These are phyloP conservation scores for Podila clonocystis DNA, from an alignment of 192 early-diverging fungal species.

Conservation along the genomic window DNA sequence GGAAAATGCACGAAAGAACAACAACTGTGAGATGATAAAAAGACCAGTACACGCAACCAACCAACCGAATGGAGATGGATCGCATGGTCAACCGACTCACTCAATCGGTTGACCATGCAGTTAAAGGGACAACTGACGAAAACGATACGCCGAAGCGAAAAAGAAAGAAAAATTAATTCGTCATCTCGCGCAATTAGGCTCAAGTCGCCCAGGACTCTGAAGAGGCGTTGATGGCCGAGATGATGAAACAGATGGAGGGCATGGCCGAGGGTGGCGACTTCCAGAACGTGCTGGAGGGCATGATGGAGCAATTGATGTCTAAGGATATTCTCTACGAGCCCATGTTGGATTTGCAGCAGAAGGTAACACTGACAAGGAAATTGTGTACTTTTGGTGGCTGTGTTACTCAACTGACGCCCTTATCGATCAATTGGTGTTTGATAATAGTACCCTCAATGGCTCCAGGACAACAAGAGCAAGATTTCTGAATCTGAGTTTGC, in stretches of 20 bases:
- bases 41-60: too few relatives aligned
- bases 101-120: too few relatives aligned
- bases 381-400: not conserved
- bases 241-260: slow-evolving; percentile 89
- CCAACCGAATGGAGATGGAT: too few relatives aligned
- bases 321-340: slow-evolving; percentile 96
- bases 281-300: slow-evolving; percentile 85
- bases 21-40: too few relatives aligned
- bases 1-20: too few relatives aligned
- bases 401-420: not conserved
- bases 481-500: slow-evolving; percentile 75
- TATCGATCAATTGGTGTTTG: not conserved
- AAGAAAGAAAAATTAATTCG: not conserved
- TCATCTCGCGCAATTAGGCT: slow-evolving; percentile 40
- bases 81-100: too few relatives aligned
- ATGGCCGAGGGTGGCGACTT: slow-evolving; percentile 82
- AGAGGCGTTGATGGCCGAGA: slow-evolving; percentile 69
- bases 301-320: slow-evolving; percentile 93
- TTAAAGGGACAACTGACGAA: too few relatives aligned
- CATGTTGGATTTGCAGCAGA: slow-evolving; percentile 87
- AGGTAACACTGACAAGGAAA: slow-evolving; percentile 55
- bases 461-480: slow-evolving; percentile 80
- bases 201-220: slow-evolving; percentile 59
- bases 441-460: slow-evolving; percentile 87
- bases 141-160: too few relatives aligned